These are phyloP conservation scores for Voacanga thouarsii DNA, from an alignment of 257 asterid species.

Conservation along the genomic window DNA sequence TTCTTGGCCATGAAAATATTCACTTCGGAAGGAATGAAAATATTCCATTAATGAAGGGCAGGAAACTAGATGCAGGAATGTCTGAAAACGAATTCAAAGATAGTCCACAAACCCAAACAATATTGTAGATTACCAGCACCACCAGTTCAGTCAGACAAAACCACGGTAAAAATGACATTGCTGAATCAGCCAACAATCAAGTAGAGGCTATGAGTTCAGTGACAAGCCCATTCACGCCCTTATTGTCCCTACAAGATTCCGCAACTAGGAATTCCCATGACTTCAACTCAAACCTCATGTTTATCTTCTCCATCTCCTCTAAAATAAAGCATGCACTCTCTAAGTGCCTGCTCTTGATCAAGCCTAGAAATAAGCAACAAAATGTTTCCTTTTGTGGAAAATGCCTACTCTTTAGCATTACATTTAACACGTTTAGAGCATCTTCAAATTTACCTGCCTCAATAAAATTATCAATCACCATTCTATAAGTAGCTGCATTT, in stretches of 20 bases:
- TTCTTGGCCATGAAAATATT: not conserved
- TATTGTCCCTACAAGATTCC: constrained; percentile 36
- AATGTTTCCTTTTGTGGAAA: constrained; percentile 54
- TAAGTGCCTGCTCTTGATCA: constrained; percentile 43
- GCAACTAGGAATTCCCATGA: constrained; percentile 60
- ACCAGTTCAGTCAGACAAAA: not conserved
- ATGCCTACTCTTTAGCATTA: constrained; percentile 60
- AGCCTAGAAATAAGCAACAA: constrained; percentile 42
- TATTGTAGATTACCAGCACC: no score
- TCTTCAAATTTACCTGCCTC: constrained; percentile 48
- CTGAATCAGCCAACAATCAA: constrained; percentile 2
- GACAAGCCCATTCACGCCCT: constrained; percentile 24
- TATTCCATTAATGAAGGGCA: not conserved
- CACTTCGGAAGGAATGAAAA: not conserved
- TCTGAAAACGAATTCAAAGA: not conserved
- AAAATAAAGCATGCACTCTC: constrained; percentile 59
- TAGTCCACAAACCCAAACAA: not conserved
- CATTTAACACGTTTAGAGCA: constrained; percentile 64
- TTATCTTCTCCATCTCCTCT: constrained; percentile 71
- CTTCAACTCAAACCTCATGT: constrained; percentile 36
- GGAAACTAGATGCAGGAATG: not conserved
- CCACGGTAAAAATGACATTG: not conserved
- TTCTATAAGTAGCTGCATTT: constrained; percentile 74
- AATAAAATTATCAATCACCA: constrained; percentile 76
- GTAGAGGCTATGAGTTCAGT: constrained; percentile 27